Base-by-base conservation (phyloP, 1,284 basidiomycete genomes). In the Porogramme epimiltina region DNA sequence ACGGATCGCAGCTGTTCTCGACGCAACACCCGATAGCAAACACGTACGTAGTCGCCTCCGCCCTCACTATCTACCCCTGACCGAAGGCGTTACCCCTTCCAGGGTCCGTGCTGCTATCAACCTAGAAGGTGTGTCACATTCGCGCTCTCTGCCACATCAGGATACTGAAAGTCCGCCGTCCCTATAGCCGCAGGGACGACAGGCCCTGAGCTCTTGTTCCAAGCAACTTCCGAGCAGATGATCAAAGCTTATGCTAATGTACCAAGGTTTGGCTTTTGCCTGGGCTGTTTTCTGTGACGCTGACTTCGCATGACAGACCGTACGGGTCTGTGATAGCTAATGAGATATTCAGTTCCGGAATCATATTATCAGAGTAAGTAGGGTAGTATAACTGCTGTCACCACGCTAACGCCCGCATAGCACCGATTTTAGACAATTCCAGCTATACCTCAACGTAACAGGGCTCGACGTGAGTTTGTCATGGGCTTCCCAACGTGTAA, bases 141-240 rank as follows among this genome's bases (percentile, higher is more conserved):
- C 4, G n/a, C 26, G 25, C 20, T 41, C 18, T 9, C 15, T 16
- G 10, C 15, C 15, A 18, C 33, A 28, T 42, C 20, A 47, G 13
- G 31, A 16, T 15, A 23, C 24, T 19, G 1, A 16, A 0, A 31
- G 24, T 37, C 44, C 44, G 28, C 44, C 33, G n/a, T 18, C 16
- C 11, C 18, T 13, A 3, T 23, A 85, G 93, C 94, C 39, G 95
- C 93, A 36, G 96, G 96, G 0, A 87, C 88, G 0, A 88, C 84
- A 4, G 95, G 96, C 0, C 89, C 87, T 20, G 93, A 95, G 63
- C 76, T 98, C 8, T 80, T 98, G 13, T 99, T 99, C 78, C 96
- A 99, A 74, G 96, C 96, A 0, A 98, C 93, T 0, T 94, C 91
- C 13, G 83, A 90, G 57, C 85, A 95, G 66, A 97, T 99, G 93